Percentiles rank a stretch among this genome's conserved stretches.
phyloP scores from a whole-genome alignment of 129 eudicot species.

The Artemisia argyi region DNA sequence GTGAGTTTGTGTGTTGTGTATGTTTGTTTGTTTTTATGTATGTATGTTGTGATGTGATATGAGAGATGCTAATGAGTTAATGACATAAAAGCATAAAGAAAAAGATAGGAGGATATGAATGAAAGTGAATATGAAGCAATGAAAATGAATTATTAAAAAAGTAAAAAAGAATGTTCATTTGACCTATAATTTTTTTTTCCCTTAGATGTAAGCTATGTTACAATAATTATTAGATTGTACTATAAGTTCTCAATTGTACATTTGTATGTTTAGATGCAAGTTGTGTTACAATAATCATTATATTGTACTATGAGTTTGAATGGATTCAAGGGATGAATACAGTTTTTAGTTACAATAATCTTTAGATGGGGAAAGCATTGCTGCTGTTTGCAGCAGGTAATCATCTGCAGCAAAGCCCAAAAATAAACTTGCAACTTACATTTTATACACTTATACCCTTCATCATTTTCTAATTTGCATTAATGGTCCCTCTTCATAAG shows the following conservation, averaged over 20 bases:
- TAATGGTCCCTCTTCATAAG: too few species aligned
- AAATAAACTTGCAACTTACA: too few species aligned
- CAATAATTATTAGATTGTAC: constrained; percentile 7
- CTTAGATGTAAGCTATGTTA: constrained; percentile 20
- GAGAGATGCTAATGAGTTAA: neutral
- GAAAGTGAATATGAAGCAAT: constrained; percentile 47
- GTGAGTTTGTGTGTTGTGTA: constrained; percentile 12
- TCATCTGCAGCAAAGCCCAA: too few species aligned
- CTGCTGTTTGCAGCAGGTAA: too few species aligned
- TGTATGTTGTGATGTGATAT: neutral
- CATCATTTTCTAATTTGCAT: too few species aligned
- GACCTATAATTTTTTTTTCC: constrained; percentile 24
- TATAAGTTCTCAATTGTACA: neutral
- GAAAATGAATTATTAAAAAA: constrained; percentile 19
- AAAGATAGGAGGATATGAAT: constrained; percentile 16
- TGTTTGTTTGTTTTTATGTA: constrained; percentile 3
- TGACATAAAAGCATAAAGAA: constrained; percentile 1
- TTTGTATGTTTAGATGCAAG: constrained; percentile 1
- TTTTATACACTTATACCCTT: too few species aligned
- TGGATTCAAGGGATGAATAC: too few species aligned
- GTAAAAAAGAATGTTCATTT: constrained; percentile 36
- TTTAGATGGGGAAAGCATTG: too few species aligned
- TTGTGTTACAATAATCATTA: constrained; percentile 16
- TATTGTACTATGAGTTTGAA: neutral
- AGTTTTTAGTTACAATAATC: too few species aligned